Conservation (phyloP, 108 stramenopile species). For the Hondaea fermentalgiana region DNA sequence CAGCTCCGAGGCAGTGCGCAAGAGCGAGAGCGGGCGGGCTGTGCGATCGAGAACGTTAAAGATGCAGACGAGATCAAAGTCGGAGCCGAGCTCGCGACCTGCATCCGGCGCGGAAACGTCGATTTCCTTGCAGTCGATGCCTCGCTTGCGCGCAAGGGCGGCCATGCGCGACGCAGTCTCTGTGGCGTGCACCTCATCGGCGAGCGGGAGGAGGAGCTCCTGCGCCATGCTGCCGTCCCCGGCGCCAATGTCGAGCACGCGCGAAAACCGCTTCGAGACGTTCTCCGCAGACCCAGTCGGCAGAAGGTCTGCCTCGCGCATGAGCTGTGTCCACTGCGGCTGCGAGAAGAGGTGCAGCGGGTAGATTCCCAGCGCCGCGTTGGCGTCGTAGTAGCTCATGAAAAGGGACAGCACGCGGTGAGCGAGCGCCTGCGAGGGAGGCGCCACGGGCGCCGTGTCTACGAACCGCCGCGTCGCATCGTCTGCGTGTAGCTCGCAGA, state of each 20-base stretch:
- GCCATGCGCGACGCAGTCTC: neutral
- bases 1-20: neutral
- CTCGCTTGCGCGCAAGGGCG: neutral
- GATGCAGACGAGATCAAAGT: neutral
- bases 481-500: neutral
- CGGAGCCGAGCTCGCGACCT: no score
- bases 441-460: neutral
- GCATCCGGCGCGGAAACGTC: neutral
- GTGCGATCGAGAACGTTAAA: neutral
- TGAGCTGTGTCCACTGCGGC: neutral
- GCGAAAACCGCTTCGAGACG: neutral
- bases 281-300: neutral
- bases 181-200: neutral
- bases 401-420: neutral
- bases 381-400: conserved; percentile 12
- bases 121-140: neutral
- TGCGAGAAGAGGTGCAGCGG: conserved; percentile 13
- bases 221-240: neutral
- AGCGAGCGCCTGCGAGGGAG: neutral
- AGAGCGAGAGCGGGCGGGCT: neutral
- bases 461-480: neutral
- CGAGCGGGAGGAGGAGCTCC: neutral
- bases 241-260: neutral
- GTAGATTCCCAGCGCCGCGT: neutral
- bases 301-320: neutral